Percentiles rank a stretch among this genome's conserved stretches.
Evolutionary conservation across 495 filamentous ascomycete species (phyloP).

Genomic region (Podospora didyma): DNA sequence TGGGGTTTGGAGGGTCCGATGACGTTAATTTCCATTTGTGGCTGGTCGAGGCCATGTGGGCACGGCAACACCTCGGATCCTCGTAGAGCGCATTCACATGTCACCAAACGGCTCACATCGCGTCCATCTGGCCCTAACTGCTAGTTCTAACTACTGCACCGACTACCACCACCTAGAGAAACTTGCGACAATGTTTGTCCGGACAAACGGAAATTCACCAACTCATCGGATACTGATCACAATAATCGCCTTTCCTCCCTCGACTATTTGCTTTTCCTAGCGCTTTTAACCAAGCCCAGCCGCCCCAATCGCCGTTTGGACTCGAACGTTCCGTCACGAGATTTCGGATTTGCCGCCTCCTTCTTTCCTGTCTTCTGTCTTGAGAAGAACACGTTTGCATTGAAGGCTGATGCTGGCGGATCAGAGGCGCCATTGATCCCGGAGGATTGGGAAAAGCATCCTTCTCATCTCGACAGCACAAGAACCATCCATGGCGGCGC

Average conservation of each 20-base stretch:
- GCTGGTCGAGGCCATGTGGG: neutral
- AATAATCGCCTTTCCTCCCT: constrained; percentile 4
- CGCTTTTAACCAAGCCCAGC: neutral
- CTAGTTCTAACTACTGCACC: neutral
- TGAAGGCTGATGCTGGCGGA: constrained; percentile 11
- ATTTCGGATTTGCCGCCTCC: too few relatives aligned
- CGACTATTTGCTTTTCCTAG: neutral
- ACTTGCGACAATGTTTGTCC: constrained; percentile 8
- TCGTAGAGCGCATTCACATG: neutral
- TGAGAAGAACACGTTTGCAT: too few relatives aligned
- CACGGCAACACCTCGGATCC: constrained; percentile 3
- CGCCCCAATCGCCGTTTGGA: neutral
- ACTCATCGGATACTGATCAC: constrained; percentile 1
- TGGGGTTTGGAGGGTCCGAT: neutral
- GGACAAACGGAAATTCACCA: constrained; percentile 8
- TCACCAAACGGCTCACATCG: neutral
- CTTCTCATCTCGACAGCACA: neutral
- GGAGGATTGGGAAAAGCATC: constrained; percentile 8
- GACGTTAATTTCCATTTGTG: neutral
- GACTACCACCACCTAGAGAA: neutral
- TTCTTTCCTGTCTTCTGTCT: too few relatives aligned
- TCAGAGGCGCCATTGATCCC: constrained; percentile 13
- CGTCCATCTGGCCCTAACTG: too few relatives aligned
- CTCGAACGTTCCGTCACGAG: neutral
- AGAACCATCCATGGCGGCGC: constrained; percentile 66